Base-by-base conservation (phyloP, 306 rosid genomes). In the Trifolium dubium region DNA sequence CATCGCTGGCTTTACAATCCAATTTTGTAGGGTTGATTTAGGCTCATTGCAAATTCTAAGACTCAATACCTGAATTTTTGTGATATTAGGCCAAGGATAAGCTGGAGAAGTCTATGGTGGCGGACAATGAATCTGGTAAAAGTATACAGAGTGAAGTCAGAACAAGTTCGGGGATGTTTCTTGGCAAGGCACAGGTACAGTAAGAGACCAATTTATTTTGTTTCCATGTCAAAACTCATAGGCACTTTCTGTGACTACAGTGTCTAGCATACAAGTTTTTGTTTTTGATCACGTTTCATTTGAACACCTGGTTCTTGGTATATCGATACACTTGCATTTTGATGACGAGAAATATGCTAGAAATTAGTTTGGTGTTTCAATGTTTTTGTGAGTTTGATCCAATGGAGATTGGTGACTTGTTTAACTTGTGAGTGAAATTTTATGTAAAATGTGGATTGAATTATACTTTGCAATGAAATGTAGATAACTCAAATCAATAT, bases 101-200 rank as follows among this genome's bases (percentile, higher is more conserved):
- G 88, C 88, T 95, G 43, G 89, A 90, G 82, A 74, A 55, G 75
- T 95, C 99, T 4, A 90, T 90, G 99, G 99, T 95, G 81, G 97
- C 97, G 0, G 98, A 92, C 75, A 90, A 86, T 40, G 95, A 84
- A 11, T 90, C 98, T 3, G 99, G 99, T 11, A 79, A 88, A 86
- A 88, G 93, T 82, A 56, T 90, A 71, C 23, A 8, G 83, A 95
- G 99, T 70, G 83, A 87, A 75, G 97, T 88, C 19, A 89, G 99
- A 77, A 95, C 99, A 54, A 95, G 99, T 81, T 90, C 97, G 14
- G 99, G 99, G 60, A 95, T 88, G 98, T 95, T 92, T 77, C 93
- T 95, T 49, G 14, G 3, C 64, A 90, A 81, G 75, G 85, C 80
- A 77, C 98, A 95, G 90, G 99, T 92, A 67, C 60, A 46, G 2